Conservation (phyloP, 148 eudicot species). For the Chenopodium suecicum region DNA sequence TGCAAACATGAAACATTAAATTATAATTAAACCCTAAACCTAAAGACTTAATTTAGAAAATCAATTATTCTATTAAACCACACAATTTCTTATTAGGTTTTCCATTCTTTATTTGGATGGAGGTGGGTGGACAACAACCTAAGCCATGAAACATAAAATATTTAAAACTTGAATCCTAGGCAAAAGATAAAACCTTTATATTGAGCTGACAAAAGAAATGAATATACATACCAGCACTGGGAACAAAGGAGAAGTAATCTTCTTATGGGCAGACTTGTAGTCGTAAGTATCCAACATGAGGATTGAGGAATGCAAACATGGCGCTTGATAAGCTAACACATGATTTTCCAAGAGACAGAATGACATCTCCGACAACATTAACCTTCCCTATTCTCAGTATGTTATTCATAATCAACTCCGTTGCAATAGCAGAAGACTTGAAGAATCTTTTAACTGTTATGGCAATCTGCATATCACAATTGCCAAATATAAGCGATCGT, state of each 20-base stretch:
- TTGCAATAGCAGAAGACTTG: slow-evolving; percentile 87
- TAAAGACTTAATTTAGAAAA: too few species aligned
- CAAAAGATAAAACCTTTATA: neutral
- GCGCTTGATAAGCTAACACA: slow-evolving; percentile 89
- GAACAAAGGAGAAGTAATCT: slow-evolving; percentile 86
- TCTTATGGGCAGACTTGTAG: slow-evolving; percentile 81
- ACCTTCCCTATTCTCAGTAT: slow-evolving; percentile 89
- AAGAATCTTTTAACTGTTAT: slow-evolving; percentile 93
- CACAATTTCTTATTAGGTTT: too few species aligned
- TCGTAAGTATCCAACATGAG: slow-evolving; percentile 80
- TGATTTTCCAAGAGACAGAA: slow-evolving; percentile 84
- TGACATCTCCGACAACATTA: slow-evolving; percentile 90
- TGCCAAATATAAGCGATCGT: neutral
- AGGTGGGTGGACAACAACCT: neutral
- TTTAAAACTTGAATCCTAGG: neutral
- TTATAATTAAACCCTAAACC: too few species aligned
- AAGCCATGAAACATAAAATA: neutral
- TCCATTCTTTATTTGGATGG: neutral
- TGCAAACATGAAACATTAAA: too few species aligned
- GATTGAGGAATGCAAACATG: slow-evolving; percentile 52
- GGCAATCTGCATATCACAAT: slow-evolving; percentile 66
- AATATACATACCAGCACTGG: slow-evolving; percentile 78
- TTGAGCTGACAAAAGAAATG: neutral
- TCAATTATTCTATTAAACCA: too few species aligned
- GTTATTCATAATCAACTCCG: slow-evolving; percentile 82